These are phyloP conservation scores for Ophiostoma ulmi DNA, from an alignment of 2,329 filamentous ascomycete genomes.

Conservation along the genomic window DNA sequence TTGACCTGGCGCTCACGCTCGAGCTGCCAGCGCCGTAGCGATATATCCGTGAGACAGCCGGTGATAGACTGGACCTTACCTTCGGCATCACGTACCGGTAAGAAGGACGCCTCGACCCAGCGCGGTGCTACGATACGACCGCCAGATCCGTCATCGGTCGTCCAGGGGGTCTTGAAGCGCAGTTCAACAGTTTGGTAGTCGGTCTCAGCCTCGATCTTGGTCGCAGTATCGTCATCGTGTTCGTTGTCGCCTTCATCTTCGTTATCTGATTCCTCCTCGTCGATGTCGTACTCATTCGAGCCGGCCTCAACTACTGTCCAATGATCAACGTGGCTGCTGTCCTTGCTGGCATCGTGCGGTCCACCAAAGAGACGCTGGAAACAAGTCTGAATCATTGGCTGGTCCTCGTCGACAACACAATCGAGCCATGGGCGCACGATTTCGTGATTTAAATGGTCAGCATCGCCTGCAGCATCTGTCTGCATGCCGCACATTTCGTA, in stretches of 20 bases:
- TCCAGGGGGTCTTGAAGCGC: constrained; percentile 45
- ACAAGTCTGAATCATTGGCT: constrained; percentile 38
- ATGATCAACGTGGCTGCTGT: background rate
- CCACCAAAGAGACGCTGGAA: constrained; percentile 36
- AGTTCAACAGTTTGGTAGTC: constrained; percentile 45
- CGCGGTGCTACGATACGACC: constrained; percentile 42
- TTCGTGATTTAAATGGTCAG: constrained; percentile 35
- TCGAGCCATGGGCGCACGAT: constrained; percentile 43
- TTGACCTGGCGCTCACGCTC: constrained; percentile 46
- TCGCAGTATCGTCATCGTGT: background rate
- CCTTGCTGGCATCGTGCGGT: background rate
- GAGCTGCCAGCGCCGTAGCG: constrained; percentile 47
- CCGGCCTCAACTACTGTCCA: constrained; percentile 8
- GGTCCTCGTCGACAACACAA: constrained; percentile 44
- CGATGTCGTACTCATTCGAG: background rate
- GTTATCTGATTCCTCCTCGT: background rate
- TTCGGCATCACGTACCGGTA: constrained; percentile 46
- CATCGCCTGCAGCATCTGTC: constrained; percentile 38
- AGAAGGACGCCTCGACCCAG: constrained; percentile 47
- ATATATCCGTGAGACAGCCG: constrained; percentile 48
- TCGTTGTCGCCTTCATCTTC: background rate
- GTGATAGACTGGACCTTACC: constrained; percentile 46
- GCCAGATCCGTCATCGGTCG: constrained; percentile 42
- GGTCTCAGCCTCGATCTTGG: constrained; percentile 32
- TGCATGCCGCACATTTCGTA: constrained; percentile 49